Evolutionary conservation across 2,329 filamentous ascomycete species (phyloP), one percentile per base, ranked within the genome.

Genomic region (Hirsutella minnesotensis): DNA sequence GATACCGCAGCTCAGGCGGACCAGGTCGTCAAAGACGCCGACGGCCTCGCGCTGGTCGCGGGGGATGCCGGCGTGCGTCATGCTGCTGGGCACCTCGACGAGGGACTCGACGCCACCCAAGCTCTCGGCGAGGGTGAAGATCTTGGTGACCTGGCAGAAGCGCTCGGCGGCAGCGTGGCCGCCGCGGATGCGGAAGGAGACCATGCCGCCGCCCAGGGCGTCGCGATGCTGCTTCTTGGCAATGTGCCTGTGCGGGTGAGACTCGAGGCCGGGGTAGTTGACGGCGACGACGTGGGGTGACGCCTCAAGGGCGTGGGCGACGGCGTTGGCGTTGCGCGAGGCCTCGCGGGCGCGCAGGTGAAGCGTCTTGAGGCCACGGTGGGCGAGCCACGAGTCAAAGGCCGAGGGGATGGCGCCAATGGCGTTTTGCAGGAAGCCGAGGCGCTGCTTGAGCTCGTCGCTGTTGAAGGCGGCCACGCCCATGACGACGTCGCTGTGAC

Each of bases 331-430:
- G 65, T 96, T 96, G 53, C 68, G 72, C 50, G 76, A 84, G 16
- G 90, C 87, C 64, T 94, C 87, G 49, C 84, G 79, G 9, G 86
- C 90, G 54, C 92, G 85, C 39, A 98, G 75, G 66, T 98, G 92
- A 35, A 98, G 77, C 4, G 92, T 98, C 75, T 98, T 98, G 53
- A 95, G 76, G 53, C 92, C 92, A 50, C 92, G 83, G 69, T 98
- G 92, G 40, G 92, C 92, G 49, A 98, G 85, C 92, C 92, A 98
- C 68, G 83, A 88, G 72, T 98, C 92, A 59, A 98, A 98, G 34
- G 92, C 76, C 1, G 86, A 94, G 41, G 92, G 92, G 4, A 98
- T 84, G 47, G 90, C 90, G 49, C 92, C 92, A 53, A 95, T 94
- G 53, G 92, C 92, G 67, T 98, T 98, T 63, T 98, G 92, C 33